Conservation (phyloP, 83 land plant species). For the Larix sibirica region DNA sequence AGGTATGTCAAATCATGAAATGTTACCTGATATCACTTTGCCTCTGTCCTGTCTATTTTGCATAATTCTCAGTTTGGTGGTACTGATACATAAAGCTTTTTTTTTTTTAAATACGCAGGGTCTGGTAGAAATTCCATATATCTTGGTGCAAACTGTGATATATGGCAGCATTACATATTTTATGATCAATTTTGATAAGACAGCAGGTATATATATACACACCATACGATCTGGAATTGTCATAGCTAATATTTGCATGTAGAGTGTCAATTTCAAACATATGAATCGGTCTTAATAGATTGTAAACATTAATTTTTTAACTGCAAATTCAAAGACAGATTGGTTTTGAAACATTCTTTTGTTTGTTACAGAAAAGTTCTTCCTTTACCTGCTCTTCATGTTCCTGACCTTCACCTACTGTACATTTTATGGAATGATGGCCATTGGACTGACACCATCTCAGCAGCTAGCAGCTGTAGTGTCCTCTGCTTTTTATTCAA, state of each 20-base stretch:
- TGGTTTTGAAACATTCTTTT: not conserved
- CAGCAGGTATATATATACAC: slow-evolving; percentile 22
- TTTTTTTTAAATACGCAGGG: slow-evolving; percentile 30
- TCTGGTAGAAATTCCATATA: slow-evolving; percentile 57
- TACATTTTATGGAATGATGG: slow-evolving; percentile 65
- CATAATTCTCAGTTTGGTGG: not conserved
- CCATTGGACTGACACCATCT: slow-evolving; percentile 44
- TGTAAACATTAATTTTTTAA: not conserved
- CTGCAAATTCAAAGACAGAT: too few relatives aligned
- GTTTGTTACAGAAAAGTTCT: slow-evolving; percentile 47
- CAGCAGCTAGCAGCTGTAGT: slow-evolving; percentile 47
- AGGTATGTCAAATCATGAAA: slow-evolving; percentile 26
- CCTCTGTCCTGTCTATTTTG: not conserved
- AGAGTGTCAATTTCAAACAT: not conserved
- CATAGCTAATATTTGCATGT: not conserved
- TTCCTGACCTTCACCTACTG: slow-evolving; percentile 59
- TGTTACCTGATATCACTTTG: not conserved
- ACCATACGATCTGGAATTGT: not conserved
- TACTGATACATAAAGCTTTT: not conserved
- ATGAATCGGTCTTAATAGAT: too few relatives aligned
- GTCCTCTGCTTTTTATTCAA: slow-evolving; percentile 50
- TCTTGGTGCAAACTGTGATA: slow-evolving; percentile 39
- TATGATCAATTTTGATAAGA: slow-evolving; percentile 50
- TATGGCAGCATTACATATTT: slow-evolving; percentile 48
- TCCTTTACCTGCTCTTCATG: slow-evolving; percentile 48